phyloP scores from a whole-genome alignment of 495 filamentous ascomycete species.

The Penicillium crystallinum region DNA sequence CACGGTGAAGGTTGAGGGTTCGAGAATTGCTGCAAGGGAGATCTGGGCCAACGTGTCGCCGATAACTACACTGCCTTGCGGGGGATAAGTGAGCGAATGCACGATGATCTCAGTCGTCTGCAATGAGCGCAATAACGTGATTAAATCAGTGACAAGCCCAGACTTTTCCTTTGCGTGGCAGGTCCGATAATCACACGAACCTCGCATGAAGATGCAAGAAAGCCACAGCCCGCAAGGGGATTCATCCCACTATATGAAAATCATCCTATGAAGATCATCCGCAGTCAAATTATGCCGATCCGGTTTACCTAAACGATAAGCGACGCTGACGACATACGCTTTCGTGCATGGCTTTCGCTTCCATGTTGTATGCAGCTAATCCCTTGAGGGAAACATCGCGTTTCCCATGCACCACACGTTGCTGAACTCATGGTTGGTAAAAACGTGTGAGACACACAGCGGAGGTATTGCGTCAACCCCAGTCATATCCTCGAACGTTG shows the following conservation, averaged over 20 bases:
- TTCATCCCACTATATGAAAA: conserved; percentile 17
- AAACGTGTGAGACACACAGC: conserved; percentile 27
- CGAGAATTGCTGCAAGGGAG: conserved; percentile 48
- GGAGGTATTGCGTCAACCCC: conserved; percentile 2
- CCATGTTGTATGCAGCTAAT: neutral
- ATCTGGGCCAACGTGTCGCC: conserved; percentile 15
- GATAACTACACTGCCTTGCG: conserved; percentile 19
- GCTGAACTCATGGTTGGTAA: conserved; percentile 9
- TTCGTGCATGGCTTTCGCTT: neutral
- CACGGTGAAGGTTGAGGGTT: conserved; percentile 8
- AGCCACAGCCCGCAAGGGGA: conserved; percentile 13
- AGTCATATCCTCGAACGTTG: neutral
- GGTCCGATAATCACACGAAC: conserved; percentile 9
- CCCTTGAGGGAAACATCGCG: conserved; percentile 1
- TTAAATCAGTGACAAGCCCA: conserved; percentile 2
- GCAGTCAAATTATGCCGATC: neutral
- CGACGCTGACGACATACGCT: conserved; percentile 1
- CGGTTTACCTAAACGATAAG: neutral
- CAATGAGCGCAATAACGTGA: neutral
- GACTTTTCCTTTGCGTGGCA: neutral
- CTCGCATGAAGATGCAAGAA: conserved; percentile 17
- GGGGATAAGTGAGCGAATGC: conserved; percentile 10
- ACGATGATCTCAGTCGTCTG: conserved; percentile 10
- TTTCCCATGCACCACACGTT: conserved; percentile 9
- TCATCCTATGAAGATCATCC: conserved; percentile 17